Evolutionary conservation across 208 protist species (phyloP).

Genomic region (Herpetomonas tarakana): DNA sequence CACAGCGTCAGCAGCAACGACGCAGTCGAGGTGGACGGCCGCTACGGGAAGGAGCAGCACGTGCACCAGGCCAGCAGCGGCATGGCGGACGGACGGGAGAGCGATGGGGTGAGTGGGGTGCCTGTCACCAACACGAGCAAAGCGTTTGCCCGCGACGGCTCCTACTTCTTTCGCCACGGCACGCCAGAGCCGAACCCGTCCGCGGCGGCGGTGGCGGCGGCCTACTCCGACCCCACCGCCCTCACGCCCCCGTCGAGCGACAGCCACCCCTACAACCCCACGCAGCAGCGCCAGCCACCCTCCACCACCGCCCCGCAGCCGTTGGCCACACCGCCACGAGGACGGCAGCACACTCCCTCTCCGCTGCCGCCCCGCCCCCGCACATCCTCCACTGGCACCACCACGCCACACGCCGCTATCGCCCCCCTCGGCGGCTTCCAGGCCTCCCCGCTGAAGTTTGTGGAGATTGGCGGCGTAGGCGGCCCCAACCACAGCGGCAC

Average conservation of each 20-base stretch:
- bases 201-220: background rate
- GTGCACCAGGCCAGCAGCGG: background rate
- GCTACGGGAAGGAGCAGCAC: background rate
- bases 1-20: background rate
- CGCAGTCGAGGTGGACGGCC: background rate
- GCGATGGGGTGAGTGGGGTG: background rate
- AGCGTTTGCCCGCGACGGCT: constrained; percentile 2
- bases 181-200: background rate
- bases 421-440: too few species aligned
- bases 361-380: background rate
- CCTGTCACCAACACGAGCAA: background rate
- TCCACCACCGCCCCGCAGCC: background rate
- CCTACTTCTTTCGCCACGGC: constrained; percentile 2
- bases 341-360: background rate
- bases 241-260: background rate
- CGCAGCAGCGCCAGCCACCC: background rate
- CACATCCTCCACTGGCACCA: background rate
- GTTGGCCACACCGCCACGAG: background rate
- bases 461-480: too few species aligned
- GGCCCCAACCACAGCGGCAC: too few species aligned
- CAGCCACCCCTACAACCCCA: background rate
- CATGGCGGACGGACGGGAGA: background rate
- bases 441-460: too few species aligned
- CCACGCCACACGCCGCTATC: too few species aligned
- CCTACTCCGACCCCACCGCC: background rate